Evolutionary conservation across 306 rosid genomes (phyloP), one percentile per base, ranked within the genome.

Genomic region (Acacia acuminata): DNA sequence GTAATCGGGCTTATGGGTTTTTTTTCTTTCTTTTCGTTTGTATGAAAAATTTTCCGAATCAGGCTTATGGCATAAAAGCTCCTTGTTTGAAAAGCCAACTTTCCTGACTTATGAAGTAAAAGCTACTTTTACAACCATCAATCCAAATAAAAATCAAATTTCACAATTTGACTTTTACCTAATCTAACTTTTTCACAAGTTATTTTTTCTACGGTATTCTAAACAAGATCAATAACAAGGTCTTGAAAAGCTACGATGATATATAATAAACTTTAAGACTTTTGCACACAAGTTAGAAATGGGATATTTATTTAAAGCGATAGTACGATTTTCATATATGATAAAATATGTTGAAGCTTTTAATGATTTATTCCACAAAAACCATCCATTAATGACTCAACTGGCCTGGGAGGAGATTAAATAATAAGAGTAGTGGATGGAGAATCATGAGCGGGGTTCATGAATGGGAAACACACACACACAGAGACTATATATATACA

Each of bases 401-500:
- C 15, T 13, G 17, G 19, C 2, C 34, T 32, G 34, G 34, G 36
- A 12, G 17, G 68, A 12, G 15, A 63, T 63, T 27, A 12, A 8
- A 30, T 5, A 13, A 63, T 27, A 63, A 25, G 36, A 61, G 12
- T 60, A 60, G 66, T 24, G 66, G 34, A 60, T 60, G 66, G 66
- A 24, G 34, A 60, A 60, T 60, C 66, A 10, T 4, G 6, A 60
- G 17, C 5, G 4, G 17, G 4, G 40, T 27, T 4, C 27, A 30
- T 63, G 69, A 30, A 63, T 27, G 19, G 58, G 8, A 51, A 27
- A 63, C 5, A 25, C 0, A 1, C 12, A 24, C 3, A 61, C 1
- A 13, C 17, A 13, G 0, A 45, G 4, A 45, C 16, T 9, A n/a
- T 0, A 1, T 9, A n/a, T 0, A 1, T 36, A 5, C 5, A 5